A percentile compares a stretch with the other conserved stretches of the same genome.
These are phyloP conservation scores for Cutaneotrichosporon cutaneum DNA, from an alignment of 1,284 basidiomycete genomes.

Conservation along the genomic window DNA sequence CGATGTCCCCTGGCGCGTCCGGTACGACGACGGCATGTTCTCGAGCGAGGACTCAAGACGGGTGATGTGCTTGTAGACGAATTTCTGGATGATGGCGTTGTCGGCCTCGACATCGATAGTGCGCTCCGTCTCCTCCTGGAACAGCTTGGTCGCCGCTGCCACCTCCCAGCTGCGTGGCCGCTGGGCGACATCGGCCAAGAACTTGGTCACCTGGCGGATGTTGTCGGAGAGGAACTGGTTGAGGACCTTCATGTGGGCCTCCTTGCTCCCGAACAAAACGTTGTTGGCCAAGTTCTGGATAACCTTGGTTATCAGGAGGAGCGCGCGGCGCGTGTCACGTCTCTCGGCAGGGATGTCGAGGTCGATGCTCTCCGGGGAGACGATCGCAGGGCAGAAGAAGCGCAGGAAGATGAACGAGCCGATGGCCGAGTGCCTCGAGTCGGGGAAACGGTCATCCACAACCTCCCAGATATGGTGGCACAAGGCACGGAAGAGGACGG, in stretches of 20 bases:
- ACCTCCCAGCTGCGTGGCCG: conserved; percentile 42
- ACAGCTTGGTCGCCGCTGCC: conserved; percentile 34
- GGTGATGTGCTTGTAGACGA: conserved; percentile 38
- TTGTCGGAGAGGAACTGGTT: conserved; percentile 76
- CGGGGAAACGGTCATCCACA: conserved; percentile 78
- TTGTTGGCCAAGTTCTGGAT: conserved; percentile 92
- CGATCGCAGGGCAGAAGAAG: conserved; percentile 71
- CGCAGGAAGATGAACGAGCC: conserved; percentile 90
- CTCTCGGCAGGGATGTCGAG: conserved; percentile 69
- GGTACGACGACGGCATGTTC: conserved; percentile 35
- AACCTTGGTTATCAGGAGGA: conserved; percentile 84
- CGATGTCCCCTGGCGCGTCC: conserved; percentile 20
- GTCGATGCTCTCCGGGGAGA: conserved; percentile 79
- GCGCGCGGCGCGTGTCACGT: conserved; percentile 65
- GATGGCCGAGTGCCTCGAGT: conserved; percentile 78
- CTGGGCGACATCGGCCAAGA: conserved; percentile 73
- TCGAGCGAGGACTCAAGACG: conserved; percentile 37
- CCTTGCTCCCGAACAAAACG: conserved; percentile 82
- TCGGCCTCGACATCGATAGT: conserved; percentile 41
- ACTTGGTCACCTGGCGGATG: conserved; percentile 75
- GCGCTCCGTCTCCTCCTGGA: conserved; percentile 40
- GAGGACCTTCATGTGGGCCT: conserved; percentile 72
- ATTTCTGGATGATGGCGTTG: conserved; percentile 43
- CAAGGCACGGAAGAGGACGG: conserved; percentile 80
- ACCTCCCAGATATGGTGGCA: conserved; percentile 77